Percentiles rank a stretch among this genome's conserved stretches.
Evolutionary conservation across 768 basidiomycete species (phyloP).

Genomic region (Kwoniella botswanensis): DNA sequence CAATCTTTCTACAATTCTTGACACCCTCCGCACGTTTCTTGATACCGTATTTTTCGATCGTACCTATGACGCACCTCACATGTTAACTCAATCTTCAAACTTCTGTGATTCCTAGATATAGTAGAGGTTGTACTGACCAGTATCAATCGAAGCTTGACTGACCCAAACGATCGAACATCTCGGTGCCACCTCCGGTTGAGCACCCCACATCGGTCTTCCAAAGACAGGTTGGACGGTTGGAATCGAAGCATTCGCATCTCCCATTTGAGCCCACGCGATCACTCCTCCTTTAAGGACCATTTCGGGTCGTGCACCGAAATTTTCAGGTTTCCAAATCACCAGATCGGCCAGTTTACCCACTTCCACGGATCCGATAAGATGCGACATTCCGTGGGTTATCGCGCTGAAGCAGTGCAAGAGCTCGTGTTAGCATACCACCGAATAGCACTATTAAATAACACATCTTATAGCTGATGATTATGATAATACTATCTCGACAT

Average conservation of each 20-base stretch:
- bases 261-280: constrained; percentile 91
- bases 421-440: neutral
- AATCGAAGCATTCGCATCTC: constrained; percentile 95
- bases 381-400: constrained; percentile 88
- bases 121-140: constrained; percentile 52
- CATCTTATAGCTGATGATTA: no score
- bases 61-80: constrained; percentile 59
- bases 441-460: no score
- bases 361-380: constrained; percentile 81
- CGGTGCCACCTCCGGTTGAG: constrained; percentile 75
- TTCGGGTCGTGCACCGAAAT: constrained; percentile 90
- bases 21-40: constrained; percentile 78
- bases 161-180: constrained; percentile 86
- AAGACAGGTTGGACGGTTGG: constrained; percentile 91
- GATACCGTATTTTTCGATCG: constrained; percentile 70
- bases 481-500: no score
- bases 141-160: constrained; percentile 70
- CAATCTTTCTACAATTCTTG: constrained; percentile 71
- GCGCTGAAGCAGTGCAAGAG: constrained; percentile 64
- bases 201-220: constrained; percentile 92
- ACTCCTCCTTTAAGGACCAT: constrained; percentile 95
- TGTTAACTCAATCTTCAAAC: no score
- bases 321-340: constrained; percentile 92
- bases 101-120: neutral
- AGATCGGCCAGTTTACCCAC: constrained; percentile 87